Conservation (phyloP, 495 filamentous ascomycete genomes). For the Schizothecium vesticola region DNA sequence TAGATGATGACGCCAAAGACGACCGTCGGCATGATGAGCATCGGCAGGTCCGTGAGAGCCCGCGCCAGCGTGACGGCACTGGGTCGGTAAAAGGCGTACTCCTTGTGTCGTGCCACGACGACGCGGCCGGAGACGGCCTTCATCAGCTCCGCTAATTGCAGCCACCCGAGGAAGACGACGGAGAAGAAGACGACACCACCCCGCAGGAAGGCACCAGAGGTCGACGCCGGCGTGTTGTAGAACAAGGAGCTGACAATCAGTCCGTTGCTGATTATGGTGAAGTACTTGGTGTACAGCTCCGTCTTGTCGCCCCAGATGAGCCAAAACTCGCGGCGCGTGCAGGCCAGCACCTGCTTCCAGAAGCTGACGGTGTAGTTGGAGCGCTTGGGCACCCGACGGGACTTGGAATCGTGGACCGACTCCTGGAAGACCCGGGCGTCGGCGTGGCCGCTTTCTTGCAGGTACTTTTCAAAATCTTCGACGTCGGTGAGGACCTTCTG, state of each 20-base stretch:
- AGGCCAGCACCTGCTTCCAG: constrained; percentile 52
- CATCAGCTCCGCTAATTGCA: constrained; percentile 72
- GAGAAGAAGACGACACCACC: constrained; percentile 63
- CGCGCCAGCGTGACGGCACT: constrained; percentile 73
- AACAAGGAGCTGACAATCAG: constrained; percentile 75
- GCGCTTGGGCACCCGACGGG: constrained; percentile 28
- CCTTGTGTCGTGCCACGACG: constrained; percentile 77
- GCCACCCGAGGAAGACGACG: constrained; percentile 73
- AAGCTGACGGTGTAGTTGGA: constrained; percentile 57
- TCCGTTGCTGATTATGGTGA: constrained; percentile 55
- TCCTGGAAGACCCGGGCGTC: constrained; percentile 47
- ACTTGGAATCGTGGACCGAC: constrained; percentile 41
- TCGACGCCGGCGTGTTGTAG: constrained; percentile 60
- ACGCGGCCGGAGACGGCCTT: constrained; percentile 63
- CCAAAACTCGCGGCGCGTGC: constrained; percentile 50
- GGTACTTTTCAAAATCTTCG: constrained; percentile 39
- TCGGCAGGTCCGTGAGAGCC: constrained; percentile 68
- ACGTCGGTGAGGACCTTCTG: constrained; percentile 47
- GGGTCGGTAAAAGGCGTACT: constrained; percentile 79
- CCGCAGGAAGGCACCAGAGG: constrained; percentile 48
- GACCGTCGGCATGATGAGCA: constrained; percentile 62
- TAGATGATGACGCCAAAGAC: constrained; percentile 74
- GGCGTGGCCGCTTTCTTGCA: constrained; percentile 24
- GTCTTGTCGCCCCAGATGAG: constrained; percentile 57
- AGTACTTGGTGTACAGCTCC: constrained; percentile 56